phyloP scores from a whole-genome alignment of 2,329 filamentous ascomycete species.

The Trichoderma brevicompactum region DNA sequence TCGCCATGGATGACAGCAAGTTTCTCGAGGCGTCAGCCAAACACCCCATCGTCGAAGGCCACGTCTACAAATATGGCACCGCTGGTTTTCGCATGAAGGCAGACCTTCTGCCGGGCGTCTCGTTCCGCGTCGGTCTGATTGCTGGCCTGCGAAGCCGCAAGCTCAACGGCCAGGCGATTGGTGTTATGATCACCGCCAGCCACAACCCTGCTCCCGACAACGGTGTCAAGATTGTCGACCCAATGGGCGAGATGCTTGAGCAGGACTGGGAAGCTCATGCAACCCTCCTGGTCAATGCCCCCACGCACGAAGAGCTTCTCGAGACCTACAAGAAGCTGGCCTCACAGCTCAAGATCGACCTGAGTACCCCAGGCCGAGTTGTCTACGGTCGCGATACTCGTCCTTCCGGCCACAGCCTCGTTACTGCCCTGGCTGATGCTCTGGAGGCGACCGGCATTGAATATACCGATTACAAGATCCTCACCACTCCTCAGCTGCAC shows the following conservation, averaged over 20 bases:
- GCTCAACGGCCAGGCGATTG: conserved; percentile 86
- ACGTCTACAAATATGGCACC: conserved; percentile 67
- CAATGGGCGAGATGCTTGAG: conserved; percentile 97
- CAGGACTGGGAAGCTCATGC: conserved; percentile 92
- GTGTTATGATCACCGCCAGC: conserved; percentile 94
- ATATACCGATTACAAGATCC: conserved; percentile 82
- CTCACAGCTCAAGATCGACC: conserved; percentile 74
- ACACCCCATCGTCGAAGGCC: conserved; percentile 62
- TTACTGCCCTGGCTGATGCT: conserved; percentile 77
- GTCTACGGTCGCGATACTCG: conserved; percentile 92
- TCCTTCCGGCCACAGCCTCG: conserved; percentile 84
- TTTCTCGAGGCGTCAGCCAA: conserved; percentile 65
- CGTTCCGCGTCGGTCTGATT: conserved; percentile 89
- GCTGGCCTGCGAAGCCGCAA: conserved; percentile 88
- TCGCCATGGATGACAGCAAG: conserved; percentile 54
- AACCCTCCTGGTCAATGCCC: conserved; percentile 85
- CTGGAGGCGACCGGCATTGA: conserved; percentile 76
- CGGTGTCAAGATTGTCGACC: conserved; percentile 94
- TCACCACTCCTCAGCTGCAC: conserved; percentile 97
- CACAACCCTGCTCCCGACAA: conserved; percentile 92
- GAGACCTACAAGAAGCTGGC: conserved; percentile 78
- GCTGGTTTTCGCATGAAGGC: conserved; percentile 72
- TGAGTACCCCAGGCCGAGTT: conserved; percentile 72
- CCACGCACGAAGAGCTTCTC: conserved; percentile 73
- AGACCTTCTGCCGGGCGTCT: conserved; percentile 85